Evolutionary conservation across 2,329 filamentous ascomycete species (phyloP).

Genomic region (Beauveria rudraprayagi): DNA sequence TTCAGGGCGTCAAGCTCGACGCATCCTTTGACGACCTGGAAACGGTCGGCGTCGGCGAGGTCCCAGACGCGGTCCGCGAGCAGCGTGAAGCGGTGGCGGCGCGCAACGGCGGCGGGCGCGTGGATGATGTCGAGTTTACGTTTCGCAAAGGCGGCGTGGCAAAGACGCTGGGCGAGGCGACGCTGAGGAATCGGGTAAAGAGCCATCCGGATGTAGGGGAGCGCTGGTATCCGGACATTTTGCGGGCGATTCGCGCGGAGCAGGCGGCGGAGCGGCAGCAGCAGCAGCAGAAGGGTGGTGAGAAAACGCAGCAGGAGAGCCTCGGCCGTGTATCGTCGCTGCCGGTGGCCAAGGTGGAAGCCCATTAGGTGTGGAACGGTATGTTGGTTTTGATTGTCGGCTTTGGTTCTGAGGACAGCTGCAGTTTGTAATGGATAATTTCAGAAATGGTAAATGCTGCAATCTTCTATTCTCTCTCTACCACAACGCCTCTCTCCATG

Average conservation of each 20-base stretch:
- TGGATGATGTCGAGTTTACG: slow-evolving; percentile 80
- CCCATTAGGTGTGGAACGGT: slow-evolving; percentile 19
- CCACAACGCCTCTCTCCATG: slow-evolving; percentile 1
- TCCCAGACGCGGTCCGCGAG: slow-evolving; percentile 55
- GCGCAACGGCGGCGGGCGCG: slow-evolving; percentile 47
- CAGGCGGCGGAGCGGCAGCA: slow-evolving; percentile 30
- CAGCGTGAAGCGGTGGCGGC: slow-evolving; percentile 53
- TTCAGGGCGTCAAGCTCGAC: slow-evolving; percentile 76
- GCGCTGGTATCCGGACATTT: slow-evolving; percentile 64
- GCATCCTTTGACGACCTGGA: slow-evolving; percentile 72
- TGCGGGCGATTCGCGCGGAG: slow-evolving; percentile 50
- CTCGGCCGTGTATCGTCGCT: slow-evolving; percentile 3
- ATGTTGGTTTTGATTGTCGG: neutral
- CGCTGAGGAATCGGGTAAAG: slow-evolving; percentile 75
- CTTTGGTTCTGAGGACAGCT: neutral
- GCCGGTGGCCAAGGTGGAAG: slow-evolving; percentile 21
- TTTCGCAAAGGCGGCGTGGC: slow-evolving; percentile 63
- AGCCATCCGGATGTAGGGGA: slow-evolving; percentile 82
- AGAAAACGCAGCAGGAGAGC: slow-evolving; percentile 13
- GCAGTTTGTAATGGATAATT: neutral
- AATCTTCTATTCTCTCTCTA: neutral
- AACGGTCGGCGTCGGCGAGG: slow-evolving; percentile 43
- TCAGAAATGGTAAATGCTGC: neutral
- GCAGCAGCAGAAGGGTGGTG: slow-evolving; percentile 17
- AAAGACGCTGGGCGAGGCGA: slow-evolving; percentile 71